Evolutionary conservation across 2,329 filamentous ascomycete genomes (phyloP), one percentile per base, ranked within the genome.

Genomic region (Boeremia lycopersici): DNA sequence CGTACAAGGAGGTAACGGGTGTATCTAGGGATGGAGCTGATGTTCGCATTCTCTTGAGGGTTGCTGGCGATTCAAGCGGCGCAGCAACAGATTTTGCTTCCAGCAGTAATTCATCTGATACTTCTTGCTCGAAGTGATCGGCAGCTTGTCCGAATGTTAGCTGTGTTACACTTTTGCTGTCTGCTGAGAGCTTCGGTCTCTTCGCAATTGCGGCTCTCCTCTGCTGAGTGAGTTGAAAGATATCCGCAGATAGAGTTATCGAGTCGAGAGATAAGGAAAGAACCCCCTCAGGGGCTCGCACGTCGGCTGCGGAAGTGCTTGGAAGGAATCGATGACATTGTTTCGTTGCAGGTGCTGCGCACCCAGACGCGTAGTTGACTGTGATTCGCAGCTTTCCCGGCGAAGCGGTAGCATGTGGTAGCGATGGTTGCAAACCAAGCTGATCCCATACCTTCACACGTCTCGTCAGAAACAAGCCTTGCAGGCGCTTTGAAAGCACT

Each of bases 391-490:
- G 13, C 26, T 35, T 56, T 13, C 53, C 53, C n/a, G 39, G 48
- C 38, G 31, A 43, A 2, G 10, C 15, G 12, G 19, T 29, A 11
- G 29, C 26, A 12, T 19, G 23, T 7, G 43, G 47, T 7, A 73
- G 44, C 3, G 64, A 63, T 7, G 68, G 62, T 10, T 50, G 50
- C 23, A 77, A 57, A 26, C 60, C 60, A 23, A 76, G 48, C 46
- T 77, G 73, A 6, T 48, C 42, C 75, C 74, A 77, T 17, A 72
- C 60, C 74, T 76, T 25, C 1, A 25, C 13, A 8, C 1, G 3
- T n/a, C 1, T 29, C 23, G 25, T 58, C 2, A 43, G 42, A 4
- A 15, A 10, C 7, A 33, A 7, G 10, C 1, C 4, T 4, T 6
- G n/a, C 19, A 11, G 26, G 28, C 6, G 19, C 25, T 26, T 17